Evolutionary conservation across 169 alveolate genomes (phyloP).

Genomic region (Ichthyophthirius multifiliis): DNA sequence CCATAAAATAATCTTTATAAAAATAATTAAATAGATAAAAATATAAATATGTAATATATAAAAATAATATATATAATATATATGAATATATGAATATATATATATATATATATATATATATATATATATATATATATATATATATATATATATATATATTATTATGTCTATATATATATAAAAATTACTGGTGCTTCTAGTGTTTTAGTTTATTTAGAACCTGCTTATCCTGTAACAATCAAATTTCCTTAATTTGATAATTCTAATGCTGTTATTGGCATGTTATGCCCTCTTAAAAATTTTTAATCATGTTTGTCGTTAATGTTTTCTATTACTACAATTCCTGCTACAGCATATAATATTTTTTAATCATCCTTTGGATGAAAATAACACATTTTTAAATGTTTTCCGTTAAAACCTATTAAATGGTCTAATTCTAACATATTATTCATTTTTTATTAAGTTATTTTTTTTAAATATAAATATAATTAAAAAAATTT

Average conservation of each 20-base stretch:
- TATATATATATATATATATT: too few relatives aligned
- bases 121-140: too few relatives aligned
- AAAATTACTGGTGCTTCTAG: conserved; percentile 73
- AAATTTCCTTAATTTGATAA: conserved; percentile 24
- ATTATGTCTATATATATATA: too few relatives aligned
- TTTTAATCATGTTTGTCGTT: conserved; percentile 73
- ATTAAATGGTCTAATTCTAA: conserved; percentile 79
- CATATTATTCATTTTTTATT: conserved; percentile 20
- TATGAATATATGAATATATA: too few relatives aligned
- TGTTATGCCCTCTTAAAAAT: conserved; percentile 77
- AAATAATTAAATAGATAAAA: too few relatives aligned
- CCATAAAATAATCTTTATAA: conserved; percentile 57
- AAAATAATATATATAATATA: too few relatives aligned
- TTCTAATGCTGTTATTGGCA: conserved; percentile 55
- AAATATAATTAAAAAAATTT: too few relatives aligned
- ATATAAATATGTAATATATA: too few relatives aligned
- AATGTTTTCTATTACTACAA: conserved; percentile 71
- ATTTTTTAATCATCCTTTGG: conserved; percentile 59
- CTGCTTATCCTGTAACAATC: conserved; percentile 71
- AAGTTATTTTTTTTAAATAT: conserved; percentile 15
- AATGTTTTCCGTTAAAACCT: conserved; percentile 65
- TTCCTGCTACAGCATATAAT: conserved; percentile 71
- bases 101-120: too few relatives aligned
- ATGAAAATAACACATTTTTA: conserved; percentile 58
- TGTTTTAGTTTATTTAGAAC: conserved; percentile 51